Conservation (phyloP, 1,284 basidiomycete species). For the Irpex lacteus region DNA sequence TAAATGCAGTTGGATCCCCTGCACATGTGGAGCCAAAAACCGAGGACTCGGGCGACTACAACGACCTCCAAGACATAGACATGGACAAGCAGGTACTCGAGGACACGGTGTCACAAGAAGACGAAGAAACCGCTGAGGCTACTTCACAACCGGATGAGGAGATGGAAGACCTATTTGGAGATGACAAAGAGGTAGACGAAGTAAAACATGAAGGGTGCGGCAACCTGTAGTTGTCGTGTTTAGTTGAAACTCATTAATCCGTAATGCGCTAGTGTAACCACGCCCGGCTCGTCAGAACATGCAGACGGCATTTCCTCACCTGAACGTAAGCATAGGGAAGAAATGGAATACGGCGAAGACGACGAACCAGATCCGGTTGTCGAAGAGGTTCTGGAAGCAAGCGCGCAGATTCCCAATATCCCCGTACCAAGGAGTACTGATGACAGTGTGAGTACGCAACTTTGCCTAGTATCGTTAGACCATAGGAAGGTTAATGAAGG, state of each 20-base stretch:
- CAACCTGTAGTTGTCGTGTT: neutral
- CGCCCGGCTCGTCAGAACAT: slow-evolving; percentile 43
- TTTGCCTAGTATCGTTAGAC: neutral
- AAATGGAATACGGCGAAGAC: slow-evolving; percentile 81
- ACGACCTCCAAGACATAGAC: slow-evolving; percentile 15
- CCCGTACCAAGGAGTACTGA: slow-evolving; percentile 72
- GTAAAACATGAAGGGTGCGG: slow-evolving; percentile 33
- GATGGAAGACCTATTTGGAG: slow-evolving; percentile 78
- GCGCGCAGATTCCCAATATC: slow-evolving; percentile 75
- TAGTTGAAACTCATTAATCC: neutral
- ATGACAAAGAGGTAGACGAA: slow-evolving; percentile 60
- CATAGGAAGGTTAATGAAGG: slow-evolving; percentile 6
- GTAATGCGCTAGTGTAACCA: slow-evolving; percentile 6
- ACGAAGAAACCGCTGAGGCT: slow-evolving; percentile 7
- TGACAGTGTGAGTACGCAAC: slow-evolving; percentile 52
- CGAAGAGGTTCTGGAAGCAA: slow-evolving; percentile 60
- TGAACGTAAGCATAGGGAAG: slow-evolving; percentile 65
- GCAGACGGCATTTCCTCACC: slow-evolving; percentile 67
- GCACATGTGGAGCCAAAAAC: slow-evolving; percentile 3
- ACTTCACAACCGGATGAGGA: slow-evolving; percentile 46
- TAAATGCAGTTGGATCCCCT: too few species aligned
- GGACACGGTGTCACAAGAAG: neutral
- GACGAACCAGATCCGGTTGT: slow-evolving; percentile 53
- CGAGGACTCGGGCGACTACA: slow-evolving; percentile 17
- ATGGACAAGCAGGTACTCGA: slow-evolving; percentile 3